Evolutionary conservation across 768 basidiomycete genomes (phyloP).

Genomic region (Pholiota microspora): DNA sequence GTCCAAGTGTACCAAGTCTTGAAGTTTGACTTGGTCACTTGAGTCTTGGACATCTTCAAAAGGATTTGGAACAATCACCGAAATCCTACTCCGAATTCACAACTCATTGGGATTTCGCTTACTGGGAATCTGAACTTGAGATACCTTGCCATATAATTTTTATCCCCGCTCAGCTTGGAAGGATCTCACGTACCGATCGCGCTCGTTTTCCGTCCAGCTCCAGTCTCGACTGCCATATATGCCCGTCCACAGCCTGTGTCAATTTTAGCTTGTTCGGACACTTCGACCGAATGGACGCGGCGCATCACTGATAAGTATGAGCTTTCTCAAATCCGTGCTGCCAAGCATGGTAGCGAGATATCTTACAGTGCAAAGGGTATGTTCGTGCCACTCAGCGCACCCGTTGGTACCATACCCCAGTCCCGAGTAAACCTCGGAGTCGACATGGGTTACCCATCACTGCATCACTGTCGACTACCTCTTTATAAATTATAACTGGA

Average conservation of each 20-base stretch:
- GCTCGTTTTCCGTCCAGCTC: neutral
- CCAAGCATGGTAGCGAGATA: neutral
- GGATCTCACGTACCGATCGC: neutral
- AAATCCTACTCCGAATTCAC: neutral
- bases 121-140: constrained; percentile 2
- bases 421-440: neutral
- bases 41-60: neutral
- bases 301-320: neutral
- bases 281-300: neutral
- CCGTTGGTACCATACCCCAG: neutral
- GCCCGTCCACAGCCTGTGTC: neutral
- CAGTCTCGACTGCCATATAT: neutral
- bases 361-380: neutral
- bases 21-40: neutral
- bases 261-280: neutral
- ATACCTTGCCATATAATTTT: neutral
- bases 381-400: neutral
- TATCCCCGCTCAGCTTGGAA: neutral
- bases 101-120: neutral
- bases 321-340: neutral
- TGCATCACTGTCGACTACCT: neutral
- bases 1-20: neutral
- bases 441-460: neutral
- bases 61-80: neutral
- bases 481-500: neutral